These are phyloP conservation scores for Limtongia smithiae DNA, from an alignment of 805 yeast genomes.

Conservation along the genomic window DNA sequence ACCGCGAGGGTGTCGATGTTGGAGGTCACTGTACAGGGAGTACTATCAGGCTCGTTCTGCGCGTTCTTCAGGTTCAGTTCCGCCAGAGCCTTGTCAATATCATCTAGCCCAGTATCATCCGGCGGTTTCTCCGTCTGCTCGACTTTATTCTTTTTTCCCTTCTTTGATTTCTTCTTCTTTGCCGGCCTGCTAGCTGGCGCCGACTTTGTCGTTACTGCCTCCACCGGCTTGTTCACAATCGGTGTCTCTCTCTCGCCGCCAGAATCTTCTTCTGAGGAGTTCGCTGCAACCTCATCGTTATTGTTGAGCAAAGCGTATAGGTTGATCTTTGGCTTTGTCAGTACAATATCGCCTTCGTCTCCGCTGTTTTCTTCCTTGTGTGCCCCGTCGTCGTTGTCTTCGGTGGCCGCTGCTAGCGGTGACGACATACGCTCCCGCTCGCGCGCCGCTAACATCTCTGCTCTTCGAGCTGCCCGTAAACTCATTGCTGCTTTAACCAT, in stretches of 20 bases:
- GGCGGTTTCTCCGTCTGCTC: not conserved
- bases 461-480: not conserved
- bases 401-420: not conserved
- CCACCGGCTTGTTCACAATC: not conserved
- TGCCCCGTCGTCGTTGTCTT: not conserved
- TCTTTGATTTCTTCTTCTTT: conserved; percentile 8
- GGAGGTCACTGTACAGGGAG: not conserved
- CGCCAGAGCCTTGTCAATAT: conserved; percentile 23
- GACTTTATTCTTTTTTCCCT: conserved; percentile 22
- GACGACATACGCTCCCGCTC: not conserved
- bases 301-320: conserved; percentile 18
- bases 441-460: not conserved
- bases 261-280: conserved; percentile 1
- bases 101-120: conserved; percentile 12
- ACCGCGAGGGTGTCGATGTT: not conserved
- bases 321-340: conserved; percentile 6
- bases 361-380: conserved; percentile 10
- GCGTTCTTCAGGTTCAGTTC: conserved; percentile 18
- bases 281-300: conserved; percentile 12
- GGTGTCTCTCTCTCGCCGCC: too few species aligned
- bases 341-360: not conserved
- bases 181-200: not conserved
- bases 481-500: not conserved
- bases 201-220: not conserved
- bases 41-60: not conserved